phyloP scores from a whole-genome alignment of 164 flowering plant species.

The Sextonia rubra region DNA sequence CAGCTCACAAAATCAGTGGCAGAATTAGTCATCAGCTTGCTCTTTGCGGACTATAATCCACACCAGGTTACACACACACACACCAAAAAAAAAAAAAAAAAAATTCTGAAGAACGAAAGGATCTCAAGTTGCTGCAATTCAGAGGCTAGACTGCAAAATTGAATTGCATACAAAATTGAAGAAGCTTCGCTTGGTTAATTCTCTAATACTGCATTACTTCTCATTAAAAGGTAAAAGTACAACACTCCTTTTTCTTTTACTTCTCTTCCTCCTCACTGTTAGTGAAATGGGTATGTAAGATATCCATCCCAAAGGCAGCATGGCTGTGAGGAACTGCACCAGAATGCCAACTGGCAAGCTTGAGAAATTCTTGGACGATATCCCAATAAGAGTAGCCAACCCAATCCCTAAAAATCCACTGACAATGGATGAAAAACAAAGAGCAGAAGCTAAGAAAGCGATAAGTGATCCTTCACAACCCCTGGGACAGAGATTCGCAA shows the following conservation, averaged over 20 bases:
- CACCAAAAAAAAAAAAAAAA: too few relatives aligned
- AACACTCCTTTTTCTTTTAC: conserved; percentile 38
- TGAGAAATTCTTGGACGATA: conserved; percentile 56
- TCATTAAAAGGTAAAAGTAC: background rate
- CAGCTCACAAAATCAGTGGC: background rate
- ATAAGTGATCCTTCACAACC: conserved; percentile 88
- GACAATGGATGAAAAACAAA: conserved; percentile 61
- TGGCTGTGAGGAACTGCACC: conserved; percentile 66
- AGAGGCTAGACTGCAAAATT: background rate
- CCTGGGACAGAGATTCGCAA: conserved; percentile 63
- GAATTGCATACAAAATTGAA: background rate
- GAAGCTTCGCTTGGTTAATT: background rate
- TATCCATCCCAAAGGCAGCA: conserved; percentile 64
- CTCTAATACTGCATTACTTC: background rate
- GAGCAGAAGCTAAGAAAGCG: conserved; percentile 70
- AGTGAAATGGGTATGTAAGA: conserved; percentile 39
- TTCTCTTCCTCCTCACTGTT: conserved; percentile 24
- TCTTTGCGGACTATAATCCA: background rate
- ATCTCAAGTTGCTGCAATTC: background rate
- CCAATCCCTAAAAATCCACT: conserved; percentile 77
- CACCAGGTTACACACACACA: background rate
- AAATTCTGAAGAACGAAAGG: background rate
- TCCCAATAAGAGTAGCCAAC: conserved; percentile 59
- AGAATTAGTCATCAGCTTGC: background rate
- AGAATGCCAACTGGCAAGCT: conserved; percentile 57